Percentiles rank a stretch among this genome's conserved stretches.
phyloP scores from a whole-genome alignment of 495 filamentous ascomycete genomes.

The Neurospora sp. region DNA sequence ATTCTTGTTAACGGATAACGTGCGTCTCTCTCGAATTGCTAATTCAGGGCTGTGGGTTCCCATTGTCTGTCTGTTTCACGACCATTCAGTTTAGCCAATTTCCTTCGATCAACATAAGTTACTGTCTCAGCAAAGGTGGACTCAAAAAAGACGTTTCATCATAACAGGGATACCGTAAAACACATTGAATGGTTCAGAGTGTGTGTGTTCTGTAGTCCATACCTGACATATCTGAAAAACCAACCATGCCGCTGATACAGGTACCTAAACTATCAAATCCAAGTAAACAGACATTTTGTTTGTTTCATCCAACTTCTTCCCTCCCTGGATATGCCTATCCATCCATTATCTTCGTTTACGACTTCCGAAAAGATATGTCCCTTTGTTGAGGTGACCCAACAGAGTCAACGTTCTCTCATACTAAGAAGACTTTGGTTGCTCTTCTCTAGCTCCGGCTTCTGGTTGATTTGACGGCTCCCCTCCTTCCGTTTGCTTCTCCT shows the following conservation, averaged over 20 bases:
- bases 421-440: background rate
- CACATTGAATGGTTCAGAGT: background rate
- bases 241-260: background rate
- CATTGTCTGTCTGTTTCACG: background rate
- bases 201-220: background rate
- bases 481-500: background rate
- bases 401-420: background rate
- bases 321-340: background rate
- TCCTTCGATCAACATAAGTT: background rate
- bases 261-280: background rate
- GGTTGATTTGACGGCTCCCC: background rate
- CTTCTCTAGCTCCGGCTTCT: background rate
- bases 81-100: background rate
- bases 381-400: background rate
- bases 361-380: background rate
- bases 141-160: background rate
- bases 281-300: background rate
- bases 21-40: background rate
- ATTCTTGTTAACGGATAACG: background rate
- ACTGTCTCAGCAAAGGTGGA: background rate
- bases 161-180: background rate
- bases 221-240: background rate
- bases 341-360: background rate
- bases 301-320: background rate
- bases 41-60: background rate